These are phyloP conservation scores for Haplosporangium gracile DNA, from an alignment of 192 early-diverging fungal species.

Conservation along the genomic window DNA sequence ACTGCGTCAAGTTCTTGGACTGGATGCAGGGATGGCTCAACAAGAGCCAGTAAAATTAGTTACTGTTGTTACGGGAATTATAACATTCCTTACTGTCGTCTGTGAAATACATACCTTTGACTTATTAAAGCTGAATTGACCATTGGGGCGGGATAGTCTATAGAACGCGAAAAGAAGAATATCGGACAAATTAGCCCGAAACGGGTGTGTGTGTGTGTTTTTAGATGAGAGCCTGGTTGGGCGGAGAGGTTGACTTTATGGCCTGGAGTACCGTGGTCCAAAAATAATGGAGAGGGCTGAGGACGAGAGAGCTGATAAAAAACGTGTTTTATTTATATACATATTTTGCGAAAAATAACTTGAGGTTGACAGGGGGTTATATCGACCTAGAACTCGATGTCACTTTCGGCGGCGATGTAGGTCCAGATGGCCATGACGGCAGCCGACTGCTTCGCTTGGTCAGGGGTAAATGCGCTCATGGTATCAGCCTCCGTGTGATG, in stretches of 20 bases:
- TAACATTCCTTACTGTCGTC: too few relatives aligned
- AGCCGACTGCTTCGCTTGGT: constrained; percentile 65
- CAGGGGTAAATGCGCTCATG: constrained; percentile 61
- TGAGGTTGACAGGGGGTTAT: neutral
- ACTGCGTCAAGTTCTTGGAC: constrained; percentile 62
- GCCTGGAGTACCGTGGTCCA: neutral
- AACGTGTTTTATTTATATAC: neutral
- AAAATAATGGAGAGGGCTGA: neutral
- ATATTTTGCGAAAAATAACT: neutral
- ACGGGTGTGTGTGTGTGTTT: neutral
- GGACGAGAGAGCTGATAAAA: neutral
- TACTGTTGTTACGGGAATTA: too few relatives aligned
- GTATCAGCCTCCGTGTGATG: constrained; percentile 67
- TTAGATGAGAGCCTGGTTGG: neutral
- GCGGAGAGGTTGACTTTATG: neutral
- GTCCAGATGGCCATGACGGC: constrained; percentile 70
- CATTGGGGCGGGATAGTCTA: neutral
- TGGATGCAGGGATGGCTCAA: constrained; percentile 63
- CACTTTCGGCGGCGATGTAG: constrained; percentile 65
- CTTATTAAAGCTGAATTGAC: neutral
- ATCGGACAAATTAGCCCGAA: neutral
- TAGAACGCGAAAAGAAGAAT: neutral
- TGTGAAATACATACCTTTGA: neutral
- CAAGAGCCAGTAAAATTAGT: neutral
- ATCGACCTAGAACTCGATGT: constrained; percentile 28